These are phyloP conservation scores for Cephalotrichum gorgonifer DNA, from an alignment of 2,329 filamentous ascomycete species.

Conservation along the genomic window DNA sequence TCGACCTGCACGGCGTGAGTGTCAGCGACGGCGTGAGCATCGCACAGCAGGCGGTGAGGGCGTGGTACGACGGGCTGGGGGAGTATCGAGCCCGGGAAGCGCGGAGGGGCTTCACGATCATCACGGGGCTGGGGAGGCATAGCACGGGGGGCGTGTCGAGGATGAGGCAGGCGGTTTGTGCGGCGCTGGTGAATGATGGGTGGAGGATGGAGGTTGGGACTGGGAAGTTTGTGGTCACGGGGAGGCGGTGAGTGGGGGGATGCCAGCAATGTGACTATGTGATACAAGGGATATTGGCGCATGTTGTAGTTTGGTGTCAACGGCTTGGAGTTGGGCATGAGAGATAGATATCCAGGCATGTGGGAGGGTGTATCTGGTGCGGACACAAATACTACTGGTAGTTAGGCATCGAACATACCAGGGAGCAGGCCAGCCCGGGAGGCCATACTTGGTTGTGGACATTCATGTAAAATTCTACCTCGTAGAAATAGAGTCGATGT, in stretches of 20 bases:
- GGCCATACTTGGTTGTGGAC: no score
- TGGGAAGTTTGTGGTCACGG: conserved; percentile 57
- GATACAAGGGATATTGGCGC: neutral
- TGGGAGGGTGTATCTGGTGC: no score
- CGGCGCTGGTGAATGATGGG: conserved; percentile 63
- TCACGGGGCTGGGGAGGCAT: conserved; percentile 75
- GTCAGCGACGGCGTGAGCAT: conserved; percentile 77
- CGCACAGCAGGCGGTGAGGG: conserved; percentile 51
- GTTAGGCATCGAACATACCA: no score
- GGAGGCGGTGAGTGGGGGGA: neutral
- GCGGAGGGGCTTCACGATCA: conserved; percentile 54
- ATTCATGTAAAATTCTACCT: no score
- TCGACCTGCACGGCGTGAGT: conserved; percentile 78
- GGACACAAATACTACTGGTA: no score
- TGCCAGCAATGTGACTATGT: neutral
- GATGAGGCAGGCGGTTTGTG: conserved; percentile 70
- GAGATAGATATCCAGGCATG: no score
- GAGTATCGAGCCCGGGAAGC: neutral
- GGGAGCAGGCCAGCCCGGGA: no score
- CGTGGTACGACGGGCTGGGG: conserved; percentile 50
- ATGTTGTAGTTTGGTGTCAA: neutral
- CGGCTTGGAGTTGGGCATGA: neutral
- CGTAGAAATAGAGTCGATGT: no score
- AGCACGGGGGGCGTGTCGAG: conserved; percentile 65
- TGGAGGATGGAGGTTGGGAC: conserved; percentile 71